A percentile compares a stretch with the other conserved stretches of the same genome.
phyloP scores from a whole-genome alignment of 73 alveolate genomes.

The Paramecium octaurelia region DNA sequence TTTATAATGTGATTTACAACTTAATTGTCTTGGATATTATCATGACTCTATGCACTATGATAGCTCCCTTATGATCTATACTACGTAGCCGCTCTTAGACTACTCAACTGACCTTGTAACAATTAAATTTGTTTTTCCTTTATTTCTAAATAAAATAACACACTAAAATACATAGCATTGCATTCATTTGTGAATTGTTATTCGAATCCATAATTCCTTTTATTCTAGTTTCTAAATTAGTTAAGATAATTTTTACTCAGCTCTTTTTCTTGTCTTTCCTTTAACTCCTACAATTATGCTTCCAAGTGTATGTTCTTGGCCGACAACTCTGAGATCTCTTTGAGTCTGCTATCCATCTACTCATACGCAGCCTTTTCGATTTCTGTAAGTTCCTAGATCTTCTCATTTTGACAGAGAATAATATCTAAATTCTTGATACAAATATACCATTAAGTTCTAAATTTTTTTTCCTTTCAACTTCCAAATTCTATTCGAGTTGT shows the following conservation, averaged over 20 bases:
- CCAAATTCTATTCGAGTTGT: background rate
- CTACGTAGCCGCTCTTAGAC: background rate
- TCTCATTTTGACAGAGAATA: background rate
- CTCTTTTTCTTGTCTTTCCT: background rate
- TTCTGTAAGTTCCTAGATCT: background rate
- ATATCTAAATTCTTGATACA: background rate
- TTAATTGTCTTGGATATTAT: background rate
- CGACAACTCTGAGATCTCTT: background rate
- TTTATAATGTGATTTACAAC: background rate
- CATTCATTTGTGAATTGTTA: background rate
- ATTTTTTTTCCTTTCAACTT: background rate
- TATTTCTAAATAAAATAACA: background rate
- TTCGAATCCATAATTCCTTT: background rate
- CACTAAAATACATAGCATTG: background rate
- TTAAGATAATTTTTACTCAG: background rate
- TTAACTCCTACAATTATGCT: background rate
- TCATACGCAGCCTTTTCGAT: background rate
- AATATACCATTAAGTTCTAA: background rate
- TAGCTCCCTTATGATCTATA: constrained; percentile 3
- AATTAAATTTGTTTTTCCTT: background rate
- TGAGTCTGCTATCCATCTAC: background rate
- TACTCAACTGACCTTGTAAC: background rate
- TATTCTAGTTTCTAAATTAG: background rate
- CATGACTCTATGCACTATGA: background rate
- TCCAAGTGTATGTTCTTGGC: background rate